Evolutionary conservation across 768 basidiomycete species (phyloP), one percentile per base, ranked within the genome.

Genomic region (Kwoniella dejecticola): DNA sequence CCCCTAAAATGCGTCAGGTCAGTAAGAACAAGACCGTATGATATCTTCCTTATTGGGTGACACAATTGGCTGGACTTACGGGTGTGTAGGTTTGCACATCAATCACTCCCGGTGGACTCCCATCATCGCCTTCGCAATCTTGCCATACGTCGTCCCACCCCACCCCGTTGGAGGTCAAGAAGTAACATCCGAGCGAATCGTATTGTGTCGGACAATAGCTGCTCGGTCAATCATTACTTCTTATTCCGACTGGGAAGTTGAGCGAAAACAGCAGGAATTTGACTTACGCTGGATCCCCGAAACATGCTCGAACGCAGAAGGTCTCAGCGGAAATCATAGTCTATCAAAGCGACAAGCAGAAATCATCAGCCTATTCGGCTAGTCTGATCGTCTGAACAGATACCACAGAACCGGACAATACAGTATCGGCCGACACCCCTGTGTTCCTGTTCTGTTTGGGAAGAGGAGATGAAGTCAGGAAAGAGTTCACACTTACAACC

Each of bases 231-330:
- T 42, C 26, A 38, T 6, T 19, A 7, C 46, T n/a, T 26, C 11
- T n/a, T 42, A 26, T 26, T 42, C n/a, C 17, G 33, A n/a, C n/a
- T n/a, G n/a, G n/a, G n/a, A n/a, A n/a, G n/a, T n/a, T n/a, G 23
- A n/a, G 3, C 5, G 31, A 23, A 21, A 7, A n/a, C 5, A 27
- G 21, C 7, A 52, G 1, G 31, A 13, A 60, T 21, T 19, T 12
- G 19, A 63, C 69, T 60, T 33, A 71, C 68, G 62, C 19, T 2
- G 71, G 36, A 67, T 73, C 68, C 13, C 73, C 73, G 13, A 70
- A 70, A 63, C 74, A 76, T 13, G 71, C 74, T 54, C 74, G 33
- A 10, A 76, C 57, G 50, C 74, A 76, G 57, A 69, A 76, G 2
- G 66, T 71, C 6, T 60, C 41, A 21, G 65, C 62, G 1, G 71